Percentiles rank a stretch among this genome's conserved stretches.
Evolutionary conservation across 1,139 yeast species (phyloP).

Genomic region (Nakaseomyces glabratus): DNA sequence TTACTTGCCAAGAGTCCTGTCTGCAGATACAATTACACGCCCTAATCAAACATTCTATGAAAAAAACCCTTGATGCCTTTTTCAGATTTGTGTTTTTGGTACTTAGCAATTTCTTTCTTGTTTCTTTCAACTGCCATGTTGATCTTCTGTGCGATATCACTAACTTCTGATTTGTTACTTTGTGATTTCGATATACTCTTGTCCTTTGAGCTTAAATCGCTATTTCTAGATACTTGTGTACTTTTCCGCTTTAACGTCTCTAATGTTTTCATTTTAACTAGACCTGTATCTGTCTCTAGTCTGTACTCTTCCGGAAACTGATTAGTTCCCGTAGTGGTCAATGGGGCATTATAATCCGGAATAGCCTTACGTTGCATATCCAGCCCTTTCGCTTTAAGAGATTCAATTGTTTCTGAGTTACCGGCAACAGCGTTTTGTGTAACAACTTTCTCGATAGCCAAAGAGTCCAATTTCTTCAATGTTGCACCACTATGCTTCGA

Average conservation of each 20-base stretch:
- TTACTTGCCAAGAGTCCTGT: no score
- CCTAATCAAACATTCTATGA: slow-evolving; percentile 20
- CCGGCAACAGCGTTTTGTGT: slow-evolving; percentile 19
- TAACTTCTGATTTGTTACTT: slow-evolving; percentile 6
- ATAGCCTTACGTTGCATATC: slow-evolving; percentile 14
- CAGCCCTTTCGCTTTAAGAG: slow-evolving; percentile 20
- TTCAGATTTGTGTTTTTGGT: slow-evolving; percentile 17
- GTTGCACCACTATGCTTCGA: slow-evolving; percentile 18
- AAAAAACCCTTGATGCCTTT: slow-evolving; percentile 24
- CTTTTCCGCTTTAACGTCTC: slow-evolving; percentile 12
- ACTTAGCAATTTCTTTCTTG: slow-evolving; percentile 24
- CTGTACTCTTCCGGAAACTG: slow-evolving; percentile 72
- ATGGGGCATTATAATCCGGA: slow-evolving; percentile 26
- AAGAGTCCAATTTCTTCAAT: slow-evolving; percentile 13
- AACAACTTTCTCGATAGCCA: slow-evolving; percentile 18
- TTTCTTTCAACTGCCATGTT: slow-evolving; percentile 29
- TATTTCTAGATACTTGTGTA: slow-evolving; percentile 3
- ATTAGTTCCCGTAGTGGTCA: slow-evolving; percentile 21
- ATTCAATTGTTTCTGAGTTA: slow-evolving; percentile 23
- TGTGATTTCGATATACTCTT: background rate
- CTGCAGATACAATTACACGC: no score
- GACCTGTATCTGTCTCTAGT: slow-evolving; percentile 67
- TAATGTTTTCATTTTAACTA: slow-evolving; percentile 37
- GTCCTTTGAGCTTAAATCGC: slow-evolving; percentile 1
- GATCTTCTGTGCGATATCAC: slow-evolving; percentile 15